These are phyloP conservation scores for Emmonsia crescens DNA, from an alignment of 2,329 filamentous ascomycete genomes.

Conservation along the genomic window DNA sequence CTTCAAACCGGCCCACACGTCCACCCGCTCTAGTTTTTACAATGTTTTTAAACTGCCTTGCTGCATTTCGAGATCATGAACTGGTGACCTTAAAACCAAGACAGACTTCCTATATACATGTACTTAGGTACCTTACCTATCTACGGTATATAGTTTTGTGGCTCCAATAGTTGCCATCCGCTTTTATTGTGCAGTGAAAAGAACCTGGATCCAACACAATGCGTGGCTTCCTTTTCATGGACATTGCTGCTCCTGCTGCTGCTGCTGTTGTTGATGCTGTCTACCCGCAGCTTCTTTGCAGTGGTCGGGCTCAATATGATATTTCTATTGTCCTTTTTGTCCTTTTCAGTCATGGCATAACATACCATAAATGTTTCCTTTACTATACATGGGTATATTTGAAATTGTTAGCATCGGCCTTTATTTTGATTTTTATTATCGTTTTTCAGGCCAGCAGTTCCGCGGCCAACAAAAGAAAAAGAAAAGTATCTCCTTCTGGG, in stretches of 20 bases:
- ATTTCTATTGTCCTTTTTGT: neutral
- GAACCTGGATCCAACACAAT: neutral
- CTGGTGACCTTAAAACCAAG: neutral
- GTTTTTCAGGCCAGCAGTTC: neutral
- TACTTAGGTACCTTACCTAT: no score
- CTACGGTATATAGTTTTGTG: neutral
- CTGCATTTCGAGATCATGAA: neutral
- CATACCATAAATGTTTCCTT: neutral
- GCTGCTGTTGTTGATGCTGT: neutral
- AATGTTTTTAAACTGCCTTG: neutral
- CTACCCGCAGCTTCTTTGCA: neutral
- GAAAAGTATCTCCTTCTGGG: neutral
- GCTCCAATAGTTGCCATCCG: neutral
- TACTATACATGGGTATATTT: neutral
- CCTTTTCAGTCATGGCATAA: neutral
- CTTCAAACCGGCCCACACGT: neutral
- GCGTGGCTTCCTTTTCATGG: neutral
- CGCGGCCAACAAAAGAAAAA: neutral
- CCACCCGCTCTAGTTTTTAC: no score
- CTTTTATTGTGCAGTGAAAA: neutral
- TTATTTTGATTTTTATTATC: neutral
- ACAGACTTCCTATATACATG: neutral
- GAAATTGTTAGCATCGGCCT: neutral
- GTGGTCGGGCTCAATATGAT: neutral
- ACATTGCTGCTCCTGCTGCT: neutral